Evolutionary conservation across 192 early-diverging fungal genomes (phyloP).

Genomic region (Coemansia sp.): DNA sequence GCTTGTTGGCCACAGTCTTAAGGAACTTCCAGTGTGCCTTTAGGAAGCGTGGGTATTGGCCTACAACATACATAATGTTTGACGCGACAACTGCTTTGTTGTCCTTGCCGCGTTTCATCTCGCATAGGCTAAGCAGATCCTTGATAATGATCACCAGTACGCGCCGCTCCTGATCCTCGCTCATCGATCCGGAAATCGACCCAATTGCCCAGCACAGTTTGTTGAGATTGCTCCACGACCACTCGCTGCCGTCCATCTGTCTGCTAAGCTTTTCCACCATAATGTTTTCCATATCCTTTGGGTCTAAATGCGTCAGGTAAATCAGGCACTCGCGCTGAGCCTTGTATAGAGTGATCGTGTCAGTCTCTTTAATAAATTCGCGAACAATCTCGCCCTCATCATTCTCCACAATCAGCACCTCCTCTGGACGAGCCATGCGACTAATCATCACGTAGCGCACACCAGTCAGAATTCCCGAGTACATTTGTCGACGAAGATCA

Average conservation of each 20-base stretch:
- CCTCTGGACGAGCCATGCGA: constrained; percentile 98
- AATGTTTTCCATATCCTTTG: constrained; percentile 89
- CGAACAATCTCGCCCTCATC: constrained; percentile 99
- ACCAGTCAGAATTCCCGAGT: constrained; percentile 77
- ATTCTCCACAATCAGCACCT: constrained; percentile 96
- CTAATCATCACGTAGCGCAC: constrained; percentile 97
- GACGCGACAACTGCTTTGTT: constrained; percentile 99
- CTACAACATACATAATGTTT: constrained; percentile 99
- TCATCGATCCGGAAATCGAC: constrained; percentile 96
- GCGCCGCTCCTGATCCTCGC: constrained; percentile 93
- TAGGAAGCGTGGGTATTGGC: constrained; percentile 99
- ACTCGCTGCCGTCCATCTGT: constrained; percentile 96
- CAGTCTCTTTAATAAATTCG: constrained; percentile 94
- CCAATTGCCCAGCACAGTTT: constrained; percentile 99
- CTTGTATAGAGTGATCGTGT: constrained; percentile 98
- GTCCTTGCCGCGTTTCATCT: constrained; percentile 98
- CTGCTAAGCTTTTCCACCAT: constrained; percentile 90
- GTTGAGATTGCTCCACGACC: constrained; percentile 98
- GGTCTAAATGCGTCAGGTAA: constrained; percentile 96
- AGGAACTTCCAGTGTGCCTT: constrained; percentile 99
- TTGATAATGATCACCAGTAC: constrained; percentile 99
- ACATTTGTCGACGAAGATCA: constrained; percentile 73
- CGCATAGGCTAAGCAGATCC: constrained; percentile 90
- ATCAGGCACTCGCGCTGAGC: constrained; percentile 96
- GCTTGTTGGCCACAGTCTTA: constrained; percentile 99